Base-by-base conservation (phyloP, 441 rosid genomes). In the Corymbia citriodora region DNA sequence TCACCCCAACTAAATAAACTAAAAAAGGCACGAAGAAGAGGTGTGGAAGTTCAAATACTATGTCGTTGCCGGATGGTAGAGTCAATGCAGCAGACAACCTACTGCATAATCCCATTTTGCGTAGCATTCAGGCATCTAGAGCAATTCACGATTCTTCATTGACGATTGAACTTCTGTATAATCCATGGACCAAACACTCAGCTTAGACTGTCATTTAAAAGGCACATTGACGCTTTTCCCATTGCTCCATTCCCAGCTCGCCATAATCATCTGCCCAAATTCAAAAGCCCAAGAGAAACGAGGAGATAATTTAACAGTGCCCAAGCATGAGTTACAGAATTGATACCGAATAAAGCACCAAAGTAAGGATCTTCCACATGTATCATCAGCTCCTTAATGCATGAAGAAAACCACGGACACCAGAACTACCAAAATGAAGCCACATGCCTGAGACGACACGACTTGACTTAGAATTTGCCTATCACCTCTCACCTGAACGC, bases 381-480 rank as follows among this genome's bases (percentile, higher is more conserved):
- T 68, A 68, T 31, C 45, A 31, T 68, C 45, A 68, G 45, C 45
- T 16, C 79, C 79, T 68, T 36, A 31, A 68, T 16, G 0, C 40
- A 2, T 68, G 31, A 31, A 15, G 40, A 21, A 31, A 17, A 45
- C 79, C 40, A 31, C 7, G 19, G 45, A 31, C 21, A 68, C 12
- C 23, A 0, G 40, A 68, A 68, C 7, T 68, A 31, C 79, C 74
- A 31, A 31, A 68, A 16, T 0, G 79, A 68, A 31, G 23, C 3
- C 45, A 31, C 52, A 74, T 94, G 96, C 99, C 99, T 98, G 99
- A 93, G 99, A 98, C 91, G 96, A 95, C 92, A 96, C 97, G 63
- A 96, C 97, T 93, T 98, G 99, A 92, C 99, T 96, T 16, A 98
- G 98, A 93, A 98, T 95, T 87, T 96, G 96, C 50, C 99, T 98